Evolutionary conservation across 176 grass and related monocot genomes (phyloP), one percentile per base, ranked within the genome.

Genomic region (Saccharum spontaneum): DNA sequence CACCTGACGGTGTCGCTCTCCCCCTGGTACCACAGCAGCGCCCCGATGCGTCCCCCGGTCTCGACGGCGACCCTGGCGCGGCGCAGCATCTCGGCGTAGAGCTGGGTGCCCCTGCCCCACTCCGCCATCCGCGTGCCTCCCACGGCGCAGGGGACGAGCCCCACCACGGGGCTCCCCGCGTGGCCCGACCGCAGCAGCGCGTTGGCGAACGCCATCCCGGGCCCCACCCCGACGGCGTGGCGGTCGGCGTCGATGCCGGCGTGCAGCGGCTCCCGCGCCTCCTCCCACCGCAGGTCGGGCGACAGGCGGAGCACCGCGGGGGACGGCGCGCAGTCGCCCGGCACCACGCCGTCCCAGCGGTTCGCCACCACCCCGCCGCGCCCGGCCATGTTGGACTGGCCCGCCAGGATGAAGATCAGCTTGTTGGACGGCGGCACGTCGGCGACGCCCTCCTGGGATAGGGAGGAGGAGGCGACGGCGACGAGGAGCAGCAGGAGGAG

Each of bases 351-450:
- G 84, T 94, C 89, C 95, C 92, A 91, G 44, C 7, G 85, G 82
- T 83, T 77, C 23, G 24, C 83, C 3, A 30, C 4, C 8, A 91
- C 95, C 80, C 92, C 95, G 69, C 95, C 95, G 14, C 95, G 77
- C 11, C 94, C 94, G 2, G 94, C 92, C 95, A 94, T 97, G 95
- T 92, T 97, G 72, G 92, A 94, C 66, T 97, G 95, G 1, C 95
- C 95, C 0, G 92, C 92, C 0, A 97, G 88, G 78, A 97, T 81
- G 92, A 97, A 97, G 37, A 97, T 23, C 7, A 94, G 4, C 83
- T 91, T 92, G 82, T 91, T 36, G 9, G 67, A 61, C 4, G 82
- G 78, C 7, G 84, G 86, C 2, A 34, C 36, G 75, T 82, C 76
- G 61, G 71, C 78, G 38, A 1, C 13, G 44, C 44, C 44, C 3